Conservation (phyloP, 2,329 filamentous ascomycete species). For the Diaporthe helianthi region DNA sequence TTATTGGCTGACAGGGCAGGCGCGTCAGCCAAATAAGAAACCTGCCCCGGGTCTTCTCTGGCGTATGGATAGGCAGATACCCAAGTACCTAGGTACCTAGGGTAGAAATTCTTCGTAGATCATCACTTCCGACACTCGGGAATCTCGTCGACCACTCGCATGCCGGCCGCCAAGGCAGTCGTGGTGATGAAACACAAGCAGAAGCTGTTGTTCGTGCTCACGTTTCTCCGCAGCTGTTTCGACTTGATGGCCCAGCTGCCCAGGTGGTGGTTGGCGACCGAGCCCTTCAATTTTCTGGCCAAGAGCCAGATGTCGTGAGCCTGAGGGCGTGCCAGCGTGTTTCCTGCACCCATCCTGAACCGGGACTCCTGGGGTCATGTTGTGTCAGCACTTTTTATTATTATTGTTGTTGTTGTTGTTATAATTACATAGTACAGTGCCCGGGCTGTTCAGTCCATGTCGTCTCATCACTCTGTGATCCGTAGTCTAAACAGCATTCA, state of each 20-base stretch:
- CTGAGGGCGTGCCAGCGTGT: too few species aligned
- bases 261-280: not conserved
- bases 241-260: not conserved
- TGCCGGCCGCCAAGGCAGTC: not conserved
- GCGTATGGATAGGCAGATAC: too few species aligned
- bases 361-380: not conserved
- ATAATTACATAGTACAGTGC: too few species aligned
- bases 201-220: not conserved
- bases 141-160: constrained; percentile 22
- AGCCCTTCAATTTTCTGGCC: not conserved
- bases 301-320: not conserved
- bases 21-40: not conserved
- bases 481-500: too few species aligned
- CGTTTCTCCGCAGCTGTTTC: constrained; percentile 16
- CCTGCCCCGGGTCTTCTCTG: not conserved
- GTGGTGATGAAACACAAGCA: constrained; percentile 13
- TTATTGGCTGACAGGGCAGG: not conserved
- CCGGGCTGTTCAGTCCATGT: not conserved
- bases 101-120: too few species aligned
- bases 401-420: too few species aligned
- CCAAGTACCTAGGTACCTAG: too few species aligned
- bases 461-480: not conserved
- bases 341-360: not conserved
- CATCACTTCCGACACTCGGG: constrained; percentile 1
- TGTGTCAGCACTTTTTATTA: not conserved